Evolutionary conservation across 371 early-diverging fungal species (phyloP).

Genomic region (Nematocida ausubeli): DNA sequence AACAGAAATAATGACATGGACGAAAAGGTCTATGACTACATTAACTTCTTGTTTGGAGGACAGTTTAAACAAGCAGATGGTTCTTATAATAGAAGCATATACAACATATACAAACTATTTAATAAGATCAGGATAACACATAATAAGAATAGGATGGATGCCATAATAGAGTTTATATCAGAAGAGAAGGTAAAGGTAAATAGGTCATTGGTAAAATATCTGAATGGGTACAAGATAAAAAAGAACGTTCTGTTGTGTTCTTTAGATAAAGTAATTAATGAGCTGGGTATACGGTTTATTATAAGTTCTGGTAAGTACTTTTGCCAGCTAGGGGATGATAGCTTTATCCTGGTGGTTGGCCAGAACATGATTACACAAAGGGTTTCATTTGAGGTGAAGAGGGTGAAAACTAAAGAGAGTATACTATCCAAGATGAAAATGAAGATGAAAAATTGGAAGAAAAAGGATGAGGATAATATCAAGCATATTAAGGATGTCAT

Average conservation of each 20-base stretch:
- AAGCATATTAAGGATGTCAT: not conserved
- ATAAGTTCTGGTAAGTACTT: conserved; percentile 12
- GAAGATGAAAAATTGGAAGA: not conserved
- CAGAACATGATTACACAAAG: not conserved
- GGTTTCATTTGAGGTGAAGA: not conserved
- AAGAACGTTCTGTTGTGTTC: not conserved
- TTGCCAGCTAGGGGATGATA: not conserved
- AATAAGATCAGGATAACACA: conserved; percentile 5
- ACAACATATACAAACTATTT: not conserved
- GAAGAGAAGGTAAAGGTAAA: conserved; percentile 28
- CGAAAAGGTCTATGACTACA: not conserved
- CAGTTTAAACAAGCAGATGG: conserved; percentile 25
- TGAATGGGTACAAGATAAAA: conserved; percentile 10
- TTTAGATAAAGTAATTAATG: conserved; percentile 10
- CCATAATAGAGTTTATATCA: conserved; percentile 25
- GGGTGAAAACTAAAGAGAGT: not conserved
- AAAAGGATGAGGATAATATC: not conserved
- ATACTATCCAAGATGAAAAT: conserved; percentile 4
- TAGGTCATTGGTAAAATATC: conserved; percentile 5
- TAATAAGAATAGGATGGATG: not conserved
- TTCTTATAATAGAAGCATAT: conserved; percentile 5
- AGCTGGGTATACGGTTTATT: conserved; percentile 20
- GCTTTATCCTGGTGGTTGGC: not conserved
- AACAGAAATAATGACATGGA: too few species aligned
- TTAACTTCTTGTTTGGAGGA: conserved; percentile 27